These are phyloP conservation scores for Trichoderma koningii DNA, from an alignment of 2,329 filamentous ascomycete genomes.

Conservation along the genomic window DNA sequence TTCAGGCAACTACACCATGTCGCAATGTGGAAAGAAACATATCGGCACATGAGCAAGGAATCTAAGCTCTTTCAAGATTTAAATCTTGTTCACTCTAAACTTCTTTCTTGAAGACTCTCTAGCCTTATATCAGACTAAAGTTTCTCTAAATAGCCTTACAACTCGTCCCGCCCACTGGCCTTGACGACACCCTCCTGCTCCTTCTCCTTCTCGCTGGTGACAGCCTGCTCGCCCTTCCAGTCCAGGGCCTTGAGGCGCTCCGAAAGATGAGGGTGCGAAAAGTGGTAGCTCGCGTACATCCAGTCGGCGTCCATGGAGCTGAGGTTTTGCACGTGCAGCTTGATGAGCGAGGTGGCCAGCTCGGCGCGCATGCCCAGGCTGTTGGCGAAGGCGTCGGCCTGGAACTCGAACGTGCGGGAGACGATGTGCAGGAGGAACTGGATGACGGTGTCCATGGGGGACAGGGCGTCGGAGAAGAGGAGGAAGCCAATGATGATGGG, in stretches of 20 bases:
- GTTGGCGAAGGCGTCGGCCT: slow-evolving; percentile 89
- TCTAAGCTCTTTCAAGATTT: neutral
- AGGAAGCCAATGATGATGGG: slow-evolving; percentile 98
- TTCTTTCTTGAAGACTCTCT: neutral
- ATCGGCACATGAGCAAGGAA: neutral
- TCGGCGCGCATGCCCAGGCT: slow-evolving; percentile 81
- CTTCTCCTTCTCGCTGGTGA: slow-evolving; percentile 45
- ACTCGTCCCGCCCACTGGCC: slow-evolving; percentile 71
- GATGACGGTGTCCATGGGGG: slow-evolving; percentile 90
- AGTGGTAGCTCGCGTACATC: slow-evolving; percentile 98
- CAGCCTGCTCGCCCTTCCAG: slow-evolving; percentile 68
- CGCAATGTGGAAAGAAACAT: neutral
- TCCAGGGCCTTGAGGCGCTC: slow-evolving; percentile 89
- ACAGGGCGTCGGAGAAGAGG: slow-evolving; percentile 93
- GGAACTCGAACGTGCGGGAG: slow-evolving; percentile 91
- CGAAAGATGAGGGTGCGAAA: slow-evolving; percentile 93
- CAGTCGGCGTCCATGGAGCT: slow-evolving; percentile 99
- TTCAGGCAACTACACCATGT: neutral
- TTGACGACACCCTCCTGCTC: slow-evolving; percentile 56
- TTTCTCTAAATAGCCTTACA: slow-evolving; percentile 40
- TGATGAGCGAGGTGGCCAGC: slow-evolving; percentile 85
- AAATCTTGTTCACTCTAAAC: neutral
- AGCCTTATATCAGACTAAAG: neutral
- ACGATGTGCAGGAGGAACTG: slow-evolving; percentile 96
- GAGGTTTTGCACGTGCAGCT: slow-evolving; percentile 96